A percentile compares a stretch with the other conserved stretches of the same genome.
These are phyloP conservation scores for Anastatica hierochuntica DNA, from an alignment of 345 rosid genomes.

Conservation along the genomic window DNA sequence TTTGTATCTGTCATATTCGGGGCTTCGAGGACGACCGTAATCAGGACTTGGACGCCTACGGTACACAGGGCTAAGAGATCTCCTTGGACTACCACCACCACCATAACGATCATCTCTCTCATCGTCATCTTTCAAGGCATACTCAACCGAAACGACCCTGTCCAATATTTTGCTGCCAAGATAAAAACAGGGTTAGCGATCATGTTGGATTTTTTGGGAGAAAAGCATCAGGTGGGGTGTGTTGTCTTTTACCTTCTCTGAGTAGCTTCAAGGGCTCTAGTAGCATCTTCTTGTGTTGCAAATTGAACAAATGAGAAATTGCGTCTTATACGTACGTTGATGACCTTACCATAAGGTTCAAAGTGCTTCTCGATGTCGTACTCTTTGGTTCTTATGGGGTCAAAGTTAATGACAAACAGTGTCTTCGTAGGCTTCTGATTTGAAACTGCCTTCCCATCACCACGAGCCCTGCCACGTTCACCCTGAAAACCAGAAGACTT, in stretches of 20 bases:
- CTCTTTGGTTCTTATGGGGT: constrained; percentile 55
- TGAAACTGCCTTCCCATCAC: constrained; percentile 32
- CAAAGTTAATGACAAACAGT: constrained; percentile 74
- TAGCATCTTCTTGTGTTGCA: constrained; percentile 77
- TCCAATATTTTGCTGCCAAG: constrained; percentile 63
- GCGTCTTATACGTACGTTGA: constrained; percentile 52
- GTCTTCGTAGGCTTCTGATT: constrained; percentile 74
- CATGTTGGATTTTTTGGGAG: background rate
- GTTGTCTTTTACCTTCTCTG: constrained; percentile 44
- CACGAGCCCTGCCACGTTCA: constrained; percentile 52
- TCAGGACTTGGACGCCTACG: constrained; percentile 58
- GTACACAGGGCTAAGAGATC: constrained; percentile 59
- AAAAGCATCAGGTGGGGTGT: background rate
- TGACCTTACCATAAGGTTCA: constrained; percentile 66
- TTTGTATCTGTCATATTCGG: constrained; percentile 50
- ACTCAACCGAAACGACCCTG: constrained; percentile 74
- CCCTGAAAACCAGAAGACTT: constrained; percentile 33
- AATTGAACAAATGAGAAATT: constrained; percentile 89
- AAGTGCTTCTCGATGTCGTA: constrained; percentile 62
- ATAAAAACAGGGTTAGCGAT: background rate
- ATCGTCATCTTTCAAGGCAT: constrained; percentile 64
- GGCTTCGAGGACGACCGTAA: constrained; percentile 52
- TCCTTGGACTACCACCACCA: constrained; percentile 43
- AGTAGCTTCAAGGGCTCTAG: constrained; percentile 67
- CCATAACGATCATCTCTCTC: constrained; percentile 46